Evolutionary conservation across 768 basidiomycete species (phyloP), one percentile per base, ranked within the genome.

Genomic region (Pulveroboletus sp.): DNA sequence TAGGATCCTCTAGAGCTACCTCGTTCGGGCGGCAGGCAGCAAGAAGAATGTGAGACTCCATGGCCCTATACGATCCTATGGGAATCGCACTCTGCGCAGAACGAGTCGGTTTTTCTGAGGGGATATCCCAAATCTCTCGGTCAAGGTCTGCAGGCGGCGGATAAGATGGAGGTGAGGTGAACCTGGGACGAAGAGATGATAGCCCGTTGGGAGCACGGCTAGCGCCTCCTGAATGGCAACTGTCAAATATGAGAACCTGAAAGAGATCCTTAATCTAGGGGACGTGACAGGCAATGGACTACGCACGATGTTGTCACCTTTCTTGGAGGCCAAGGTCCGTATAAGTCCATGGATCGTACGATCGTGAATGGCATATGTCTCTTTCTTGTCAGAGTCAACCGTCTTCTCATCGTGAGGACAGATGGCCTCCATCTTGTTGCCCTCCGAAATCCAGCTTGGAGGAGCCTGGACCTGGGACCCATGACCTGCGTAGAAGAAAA

Each of bases 401-500:
- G 57, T 59, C 32, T 34, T 16, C 2, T 29, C 16, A 22, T 61
- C 56, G 3, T 59, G 36, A 1, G 57, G 20, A 34, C 60, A 61
- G 8, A 61, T 51, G 10, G 36, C 39, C 22, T 61, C 60, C 14
- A 62, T 49, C 42, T 40, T 53, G 32, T 43, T 38, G 8, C 17
- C 34, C 20, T 51, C 54, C 17, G 60, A 39, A 30, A 53, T 19
- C 60, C 60, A 62, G 11, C 51, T 53, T 4, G 13, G 22, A n/a
- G 60, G 60, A 6, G 57, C 49, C 3, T 32, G 22, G 1, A 17
- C 8, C 16, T 9, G 57, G 19, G 40, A 29, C 1, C 60, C 60
- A 29, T 61, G 60, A 7, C 60, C 60, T 0, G 60, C 60, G 9
- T 45, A 61, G 12, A 49, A 61, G 49, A 62, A 55, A 6, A 62